Conservation (phyloP, 306 rosid genomes). For the Quercus gilva region DNA sequence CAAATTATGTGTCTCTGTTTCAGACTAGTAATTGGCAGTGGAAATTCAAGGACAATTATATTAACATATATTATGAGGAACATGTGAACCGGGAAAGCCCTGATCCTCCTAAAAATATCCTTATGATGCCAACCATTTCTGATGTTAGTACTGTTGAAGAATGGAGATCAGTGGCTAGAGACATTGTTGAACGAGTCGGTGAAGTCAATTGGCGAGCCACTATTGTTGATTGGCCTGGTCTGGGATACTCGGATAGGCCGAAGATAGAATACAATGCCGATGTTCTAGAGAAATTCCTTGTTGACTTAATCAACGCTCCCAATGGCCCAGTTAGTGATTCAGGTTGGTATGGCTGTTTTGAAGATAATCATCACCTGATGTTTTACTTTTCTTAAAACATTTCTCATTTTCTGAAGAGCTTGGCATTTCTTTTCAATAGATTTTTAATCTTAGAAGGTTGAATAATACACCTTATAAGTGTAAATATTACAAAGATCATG, state of each 20-base stretch:
- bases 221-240: slow-evolving; percentile 96
- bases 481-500: background rate
- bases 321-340: slow-evolving; percentile 59
- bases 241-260: slow-evolving; percentile 89
- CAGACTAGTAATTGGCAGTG: slow-evolving; percentile 90
- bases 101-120: slow-evolving; percentile 63
- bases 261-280: slow-evolving; percentile 85
- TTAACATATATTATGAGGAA: slow-evolving; percentile 86
- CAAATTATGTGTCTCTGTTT: slow-evolving; percentile 10
- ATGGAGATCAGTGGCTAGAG: slow-evolving; percentile 84
- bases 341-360: slow-evolving; percentile 45
- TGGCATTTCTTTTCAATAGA: background rate
- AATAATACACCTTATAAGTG: background rate
- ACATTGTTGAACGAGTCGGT: slow-evolving; percentile 61
- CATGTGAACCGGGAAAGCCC: slow-evolving; percentile 49
- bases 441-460: background rate
- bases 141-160: slow-evolving; percentile 98
- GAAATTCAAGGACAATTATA: slow-evolving; percentile 64
- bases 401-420: background rate
- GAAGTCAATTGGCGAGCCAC: slow-evolving; percentile 70
- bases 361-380: background rate
- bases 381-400: background rate
- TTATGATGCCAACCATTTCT: slow-evolving; percentile 89
- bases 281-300: slow-evolving; percentile 78
- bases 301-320: slow-evolving; percentile 76